phyloP scores from a whole-genome alignment of 345 rosid genomes.

The Lumnitzera racemosa region DNA sequence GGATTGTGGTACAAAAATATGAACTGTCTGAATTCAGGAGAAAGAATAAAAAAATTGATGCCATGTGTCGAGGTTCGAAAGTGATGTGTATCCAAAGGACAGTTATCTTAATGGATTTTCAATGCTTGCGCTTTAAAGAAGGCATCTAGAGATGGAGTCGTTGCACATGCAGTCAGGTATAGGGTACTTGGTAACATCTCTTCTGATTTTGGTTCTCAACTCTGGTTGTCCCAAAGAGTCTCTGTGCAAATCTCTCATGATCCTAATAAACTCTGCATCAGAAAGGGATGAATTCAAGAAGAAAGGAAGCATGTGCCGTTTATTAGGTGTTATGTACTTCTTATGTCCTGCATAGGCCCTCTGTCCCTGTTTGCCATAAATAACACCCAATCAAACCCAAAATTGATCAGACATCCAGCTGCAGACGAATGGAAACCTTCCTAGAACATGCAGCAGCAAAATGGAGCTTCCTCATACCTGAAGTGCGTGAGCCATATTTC shows the following conservation, averaged over 20 bases:
- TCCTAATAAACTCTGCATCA: constrained; percentile 53
- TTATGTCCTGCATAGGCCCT: constrained; percentile 82
- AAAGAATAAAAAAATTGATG: too few relatives aligned
- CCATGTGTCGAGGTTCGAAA: too few relatives aligned
- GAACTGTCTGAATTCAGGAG: too few relatives aligned
- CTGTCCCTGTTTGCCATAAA: constrained; percentile 23
- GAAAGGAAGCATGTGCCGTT: constrained; percentile 83
- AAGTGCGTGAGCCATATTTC: constrained; percentile 84
- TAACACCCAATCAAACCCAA: neutral
- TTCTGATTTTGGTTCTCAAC: constrained; percentile 59
- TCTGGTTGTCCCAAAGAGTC: constrained; percentile 95
- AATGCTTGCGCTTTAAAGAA: too few relatives aligned
- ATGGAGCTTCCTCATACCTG: constrained; percentile 37
- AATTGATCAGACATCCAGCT: neutral
- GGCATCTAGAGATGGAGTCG: neutral
- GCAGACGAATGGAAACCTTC: too few relatives aligned
- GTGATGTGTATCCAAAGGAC: too few relatives aligned
- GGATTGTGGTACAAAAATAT: too few relatives aligned
- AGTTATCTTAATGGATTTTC: too few relatives aligned
- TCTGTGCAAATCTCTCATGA: constrained; percentile 58
- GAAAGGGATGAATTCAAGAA: constrained; percentile 60
- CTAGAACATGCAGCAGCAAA: too few relatives aligned
- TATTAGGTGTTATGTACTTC: constrained; percentile 86
- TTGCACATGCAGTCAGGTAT: constrained; percentile 87
- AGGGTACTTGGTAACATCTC: constrained; percentile 89